These are phyloP conservation scores for Trichoderma asperellum DNA, from an alignment of 2,329 filamentous ascomycete genomes.

Conservation along the genomic window DNA sequence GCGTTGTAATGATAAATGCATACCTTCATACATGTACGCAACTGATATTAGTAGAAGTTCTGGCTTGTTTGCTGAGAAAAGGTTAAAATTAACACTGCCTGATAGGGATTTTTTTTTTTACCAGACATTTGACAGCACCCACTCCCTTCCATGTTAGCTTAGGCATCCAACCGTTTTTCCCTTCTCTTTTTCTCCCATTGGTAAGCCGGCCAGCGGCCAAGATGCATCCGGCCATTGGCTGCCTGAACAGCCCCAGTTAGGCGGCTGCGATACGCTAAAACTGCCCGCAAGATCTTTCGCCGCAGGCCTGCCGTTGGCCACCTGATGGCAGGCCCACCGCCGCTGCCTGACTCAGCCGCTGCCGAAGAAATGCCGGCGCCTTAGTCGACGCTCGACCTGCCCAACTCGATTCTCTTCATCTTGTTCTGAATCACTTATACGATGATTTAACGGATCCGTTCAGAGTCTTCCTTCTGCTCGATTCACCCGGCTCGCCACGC, in stretches of 20 bases:
- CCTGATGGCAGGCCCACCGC: slow-evolving; percentile 20
- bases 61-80: not conserved
- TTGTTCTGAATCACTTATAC: slow-evolving; percentile 25
- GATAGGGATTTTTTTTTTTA: not conserved
- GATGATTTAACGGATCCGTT: slow-evolving; percentile 12
- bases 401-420: slow-evolving; percentile 23
- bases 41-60: too few relatives aligned
- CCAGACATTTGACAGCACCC: not conserved
- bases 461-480: not conserved
- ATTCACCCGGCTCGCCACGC: not conserved
- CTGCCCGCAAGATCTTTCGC: slow-evolving; percentile 4
- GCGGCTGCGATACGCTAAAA: slow-evolving; percentile 6
- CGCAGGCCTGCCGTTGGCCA: slow-evolving; percentile 17
- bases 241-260: not conserved
- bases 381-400: slow-evolving; percentile 18
- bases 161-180: not conserved
- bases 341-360: slow-evolving; percentile 20
- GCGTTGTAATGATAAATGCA: not conserved
- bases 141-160: not conserved
- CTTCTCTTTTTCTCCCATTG: not conserved
- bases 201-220: not conserved
- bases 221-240: slow-evolving; percentile 7
- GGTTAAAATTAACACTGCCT: not conserved
- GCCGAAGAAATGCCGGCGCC: slow-evolving; percentile 27
- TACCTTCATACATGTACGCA: not conserved